Conservation (phyloP, 345 rosid species). For the Eucalyptus pauciflora region DNA sequence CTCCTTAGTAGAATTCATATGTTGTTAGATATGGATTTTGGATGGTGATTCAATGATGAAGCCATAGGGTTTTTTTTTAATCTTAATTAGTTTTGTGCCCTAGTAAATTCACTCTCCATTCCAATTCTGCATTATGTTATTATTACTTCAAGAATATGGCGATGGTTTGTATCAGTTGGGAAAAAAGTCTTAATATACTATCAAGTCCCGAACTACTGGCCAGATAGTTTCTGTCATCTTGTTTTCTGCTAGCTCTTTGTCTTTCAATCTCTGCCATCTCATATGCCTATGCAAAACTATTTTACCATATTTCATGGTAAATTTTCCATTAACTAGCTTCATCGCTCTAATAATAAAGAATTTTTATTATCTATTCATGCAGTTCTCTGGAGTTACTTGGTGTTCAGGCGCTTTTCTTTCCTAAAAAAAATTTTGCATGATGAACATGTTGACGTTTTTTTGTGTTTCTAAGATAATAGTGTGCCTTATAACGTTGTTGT, state of each 20-base stretch:
- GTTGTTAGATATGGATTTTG: not conserved
- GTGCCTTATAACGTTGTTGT: not conserved
- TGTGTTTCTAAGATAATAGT: not conserved
- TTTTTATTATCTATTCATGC: not conserved
- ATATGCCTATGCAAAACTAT: not conserved
- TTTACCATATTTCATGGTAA: not conserved
- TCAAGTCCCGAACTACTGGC: not conserved
- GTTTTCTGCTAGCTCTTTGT: not conserved
- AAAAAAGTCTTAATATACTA: not conserved
- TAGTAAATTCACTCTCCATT: not conserved
- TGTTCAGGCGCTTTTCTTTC: not conserved
- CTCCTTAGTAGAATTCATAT: not conserved
- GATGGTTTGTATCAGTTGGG: not conserved
- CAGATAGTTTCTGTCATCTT: not conserved
- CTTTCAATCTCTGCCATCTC: not conserved
- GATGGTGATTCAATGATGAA: not conserved
- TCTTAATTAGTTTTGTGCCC: not conserved
- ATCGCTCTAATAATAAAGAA: not conserved
- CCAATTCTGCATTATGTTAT: not conserved
- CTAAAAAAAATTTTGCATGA: not conserved
- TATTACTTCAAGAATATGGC: not conserved
- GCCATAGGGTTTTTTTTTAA: not conserved
- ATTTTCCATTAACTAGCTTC: not conserved
- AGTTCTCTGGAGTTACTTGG: not conserved
- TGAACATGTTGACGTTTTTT: not conserved